Conservation (phyloP, 1,284 basidiomycete species). For the Pseudomicrostroma phylloplanum region DNA sequence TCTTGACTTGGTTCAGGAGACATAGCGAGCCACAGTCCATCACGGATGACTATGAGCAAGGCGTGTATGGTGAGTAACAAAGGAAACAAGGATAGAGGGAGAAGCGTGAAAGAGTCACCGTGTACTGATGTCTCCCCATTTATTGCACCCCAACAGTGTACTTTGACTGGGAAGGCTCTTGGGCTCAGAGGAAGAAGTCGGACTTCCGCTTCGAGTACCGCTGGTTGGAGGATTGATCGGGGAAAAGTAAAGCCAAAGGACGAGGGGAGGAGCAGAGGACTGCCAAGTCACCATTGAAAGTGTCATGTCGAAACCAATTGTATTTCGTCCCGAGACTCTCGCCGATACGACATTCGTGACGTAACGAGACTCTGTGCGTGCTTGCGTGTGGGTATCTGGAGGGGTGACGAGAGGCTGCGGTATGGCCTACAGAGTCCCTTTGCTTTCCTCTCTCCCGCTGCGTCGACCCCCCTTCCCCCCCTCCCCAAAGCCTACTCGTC, state of each 20-base stretch:
- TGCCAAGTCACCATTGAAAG: not conserved
- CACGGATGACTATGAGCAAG: constrained; percentile 98
- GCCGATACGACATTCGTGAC: no score
- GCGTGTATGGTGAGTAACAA: constrained; percentile 57
- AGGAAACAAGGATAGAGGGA: not conserved
- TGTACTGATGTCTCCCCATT: not conserved
- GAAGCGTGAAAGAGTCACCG: not conserved
- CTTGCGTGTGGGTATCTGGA: no score
- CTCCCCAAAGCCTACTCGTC: no score
- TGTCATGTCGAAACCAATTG: no score
- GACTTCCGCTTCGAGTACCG: constrained; percentile 64
- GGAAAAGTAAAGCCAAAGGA: not conserved
- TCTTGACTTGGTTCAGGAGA: constrained; percentile 98
- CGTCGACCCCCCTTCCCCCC: no score
- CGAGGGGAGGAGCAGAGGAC: not conserved
- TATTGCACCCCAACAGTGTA: constrained; percentile 23
- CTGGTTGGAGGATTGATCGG: constrained; percentile 33
- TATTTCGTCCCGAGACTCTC: no score
- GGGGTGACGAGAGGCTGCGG: no score
- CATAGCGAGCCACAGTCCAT: constrained; percentile 98
- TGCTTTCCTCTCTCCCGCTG: no score
- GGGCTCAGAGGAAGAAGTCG: constrained; percentile 96
- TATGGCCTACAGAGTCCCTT: no score
- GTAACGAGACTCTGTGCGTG: no score
- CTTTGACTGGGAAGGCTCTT: constrained; percentile 55